Conservation (phyloP, 2,329 filamentous ascomycete species). For the Pseudophaeomoniella oleicola region DNA sequence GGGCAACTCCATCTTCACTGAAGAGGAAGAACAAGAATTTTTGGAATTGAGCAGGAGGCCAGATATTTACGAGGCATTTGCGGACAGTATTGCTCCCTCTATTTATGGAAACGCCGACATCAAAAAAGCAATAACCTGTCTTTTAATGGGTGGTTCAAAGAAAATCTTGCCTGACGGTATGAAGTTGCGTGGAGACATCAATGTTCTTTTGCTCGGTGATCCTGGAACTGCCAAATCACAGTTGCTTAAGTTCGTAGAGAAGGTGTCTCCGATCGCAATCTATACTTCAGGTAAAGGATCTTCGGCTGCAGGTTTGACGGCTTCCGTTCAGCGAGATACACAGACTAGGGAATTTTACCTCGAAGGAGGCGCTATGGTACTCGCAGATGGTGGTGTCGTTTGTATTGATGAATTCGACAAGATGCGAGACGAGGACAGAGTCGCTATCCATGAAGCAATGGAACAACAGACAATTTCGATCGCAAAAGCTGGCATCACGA, state of each 20-base stretch:
- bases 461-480: constrained; percentile 99
- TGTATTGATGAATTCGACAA: constrained; percentile 99
- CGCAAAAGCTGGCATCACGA: constrained; percentile 91
- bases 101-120: constrained; percentile 95
- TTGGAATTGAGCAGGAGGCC: constrained; percentile 76
- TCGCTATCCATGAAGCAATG: constrained; percentile 99
- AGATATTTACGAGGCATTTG: constrained; percentile 83
- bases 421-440: constrained; percentile 95
- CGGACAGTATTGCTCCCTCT: constrained; percentile 86
- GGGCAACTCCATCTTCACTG: constrained; percentile 69
- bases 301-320: constrained; percentile 90
- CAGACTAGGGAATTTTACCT: constrained; percentile 93
- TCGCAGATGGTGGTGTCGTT: constrained; percentile 90
- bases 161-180: constrained; percentile 96
- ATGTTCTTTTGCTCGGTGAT: constrained; percentile 89
- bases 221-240: constrained; percentile 98
- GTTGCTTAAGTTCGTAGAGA: constrained; percentile 91
- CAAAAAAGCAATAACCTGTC: constrained; percentile 90
- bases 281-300: constrained; percentile 98
- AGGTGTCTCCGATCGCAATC: constrained; percentile 89
- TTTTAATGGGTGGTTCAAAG: constrained; percentile 88
- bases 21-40: constrained; percentile 96
- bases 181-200: constrained; percentile 95
- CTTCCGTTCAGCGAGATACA: constrained; percentile 86
- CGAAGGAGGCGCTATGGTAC: constrained; percentile 95